Evolutionary conservation across 257 asterid genomes (phyloP).

Genomic region (Solanum medicagineum): DNA sequence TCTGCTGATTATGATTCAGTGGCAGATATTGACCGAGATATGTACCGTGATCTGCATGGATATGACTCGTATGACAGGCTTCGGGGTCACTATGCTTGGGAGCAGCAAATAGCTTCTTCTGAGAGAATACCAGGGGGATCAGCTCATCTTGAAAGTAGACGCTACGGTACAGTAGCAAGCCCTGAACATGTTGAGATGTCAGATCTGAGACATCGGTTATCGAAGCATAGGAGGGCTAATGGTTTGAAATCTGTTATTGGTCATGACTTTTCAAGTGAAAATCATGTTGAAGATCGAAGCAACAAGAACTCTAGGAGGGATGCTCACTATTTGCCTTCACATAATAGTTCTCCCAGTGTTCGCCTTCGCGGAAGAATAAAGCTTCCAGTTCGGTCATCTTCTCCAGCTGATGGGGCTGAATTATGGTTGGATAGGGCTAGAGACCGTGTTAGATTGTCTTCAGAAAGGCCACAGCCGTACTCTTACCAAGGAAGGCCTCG

Average conservation of each 20-base stretch:
- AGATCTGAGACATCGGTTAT: slow-evolving; percentile 61
- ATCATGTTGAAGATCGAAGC: slow-evolving; percentile 25
- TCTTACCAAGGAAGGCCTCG: slow-evolving; percentile 40
- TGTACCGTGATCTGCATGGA: slow-evolving; percentile 36
- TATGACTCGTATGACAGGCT: slow-evolving; percentile 28
- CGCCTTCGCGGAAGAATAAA: slow-evolving; percentile 77
- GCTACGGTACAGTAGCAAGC: slow-evolving; percentile 21
- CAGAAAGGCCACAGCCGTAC: slow-evolving; percentile 21
- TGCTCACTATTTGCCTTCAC: slow-evolving; percentile 11
- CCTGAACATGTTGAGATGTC: slow-evolving; percentile 33
- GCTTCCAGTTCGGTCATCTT: slow-evolving; percentile 42
- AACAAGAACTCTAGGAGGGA: slow-evolving; percentile 32
- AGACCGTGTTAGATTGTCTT: slow-evolving; percentile 33
- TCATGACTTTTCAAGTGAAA: slow-evolving; percentile 41
- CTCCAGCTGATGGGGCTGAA: slow-evolving; percentile 22
- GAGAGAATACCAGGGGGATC: slow-evolving; percentile 40
- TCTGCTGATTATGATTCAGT: slow-evolving; percentile 35
- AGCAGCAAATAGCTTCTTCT: slow-evolving; percentile 43
- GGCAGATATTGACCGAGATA: slow-evolving; percentile 31
- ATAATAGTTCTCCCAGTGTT: slow-evolving; percentile 32
- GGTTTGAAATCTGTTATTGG: slow-evolving; percentile 76
- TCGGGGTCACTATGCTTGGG: slow-evolving; percentile 32
- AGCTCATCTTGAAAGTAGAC: slow-evolving; percentile 28
- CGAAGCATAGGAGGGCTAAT: slow-evolving; percentile 48
- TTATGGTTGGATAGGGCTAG: slow-evolving; percentile 19